Conservation (phyloP, 345 rosid species). For the Murraya koenigii region DNA sequence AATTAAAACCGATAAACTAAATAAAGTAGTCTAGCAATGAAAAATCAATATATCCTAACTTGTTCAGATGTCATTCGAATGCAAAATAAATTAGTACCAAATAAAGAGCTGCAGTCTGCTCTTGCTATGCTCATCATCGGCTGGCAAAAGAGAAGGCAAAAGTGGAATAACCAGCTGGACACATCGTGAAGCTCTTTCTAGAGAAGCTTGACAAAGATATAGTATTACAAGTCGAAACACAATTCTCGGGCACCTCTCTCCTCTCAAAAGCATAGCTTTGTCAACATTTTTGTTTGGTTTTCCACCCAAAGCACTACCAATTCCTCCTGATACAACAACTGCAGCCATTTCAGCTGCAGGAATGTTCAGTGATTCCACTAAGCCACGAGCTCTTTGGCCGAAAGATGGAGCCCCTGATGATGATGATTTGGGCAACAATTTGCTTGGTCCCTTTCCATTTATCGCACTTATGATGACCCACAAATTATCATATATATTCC, state of each 20-base stretch:
- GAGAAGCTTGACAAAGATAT: constrained; percentile 76
- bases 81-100: constrained; percentile 43
- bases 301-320: constrained; percentile 84
- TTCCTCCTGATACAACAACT: constrained; percentile 94
- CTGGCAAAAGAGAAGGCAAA: constrained; percentile 66
- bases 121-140: constrained; percentile 94
- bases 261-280: constrained; percentile 93
- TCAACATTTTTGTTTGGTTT: constrained; percentile 73
- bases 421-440: constrained; percentile 50
- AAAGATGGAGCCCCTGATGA: constrained; percentile 65
- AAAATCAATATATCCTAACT: constrained; percentile 4
- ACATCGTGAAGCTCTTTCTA: constrained; percentile 83
- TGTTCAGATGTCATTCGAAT: neutral
- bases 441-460: constrained; percentile 84
- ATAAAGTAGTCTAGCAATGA: neutral
- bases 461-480: constrained; percentile 78
- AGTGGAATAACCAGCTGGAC: constrained; percentile 81
- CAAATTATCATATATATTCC: constrained; percentile 83
- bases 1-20: neutral
- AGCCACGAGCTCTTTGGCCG: constrained; percentile 95
- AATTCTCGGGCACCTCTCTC: constrained; percentile 90
- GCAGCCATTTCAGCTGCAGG: constrained; percentile 99
- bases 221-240: constrained; percentile 77
- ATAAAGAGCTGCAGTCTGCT: constrained; percentile 83
- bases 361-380: constrained; percentile 91